A percentile compares a stretch with the other conserved stretches of the same genome.
Conservation (phyloP, 2,329 filamentous ascomycete species). For the Cladosporium halotolerans region DNA sequence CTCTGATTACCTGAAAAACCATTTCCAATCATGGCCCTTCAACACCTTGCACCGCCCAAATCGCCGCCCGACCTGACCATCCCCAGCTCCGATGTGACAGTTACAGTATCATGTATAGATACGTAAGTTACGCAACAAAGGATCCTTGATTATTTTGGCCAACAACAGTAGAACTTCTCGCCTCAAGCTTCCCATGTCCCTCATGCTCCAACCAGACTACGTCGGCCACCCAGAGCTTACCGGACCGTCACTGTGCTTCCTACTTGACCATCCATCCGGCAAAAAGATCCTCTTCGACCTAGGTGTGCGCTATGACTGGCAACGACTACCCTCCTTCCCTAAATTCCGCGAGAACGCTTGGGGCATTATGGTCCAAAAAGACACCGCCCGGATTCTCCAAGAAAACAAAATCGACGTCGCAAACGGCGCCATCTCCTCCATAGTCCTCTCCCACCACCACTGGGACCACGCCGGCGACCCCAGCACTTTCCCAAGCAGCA, state of each 20-base stretch:
- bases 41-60: constrained; percentile 15
- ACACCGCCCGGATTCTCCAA: constrained; percentile 37
- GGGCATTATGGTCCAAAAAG: constrained; percentile 37
- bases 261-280: constrained; percentile 42
- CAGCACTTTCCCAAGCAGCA: constrained; percentile 37
- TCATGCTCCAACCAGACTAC: constrained; percentile 36
- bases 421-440: constrained; percentile 28
- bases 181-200: constrained; percentile 24
- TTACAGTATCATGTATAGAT: constrained; percentile 33
- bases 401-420: constrained; percentile 36
- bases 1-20: neutral
- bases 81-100: constrained; percentile 25
- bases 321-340: constrained; percentile 34
- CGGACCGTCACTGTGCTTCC: constrained; percentile 41
- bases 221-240: constrained; percentile 32
- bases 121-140: constrained; percentile 18
- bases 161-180: constrained; percentile 25
- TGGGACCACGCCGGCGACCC: constrained; percentile 39
- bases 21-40: too few species aligned
- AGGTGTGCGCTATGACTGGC: constrained; percentile 41
- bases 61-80: constrained; percentile 29
- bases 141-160: neutral
- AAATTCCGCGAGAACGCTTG: constrained; percentile 27
- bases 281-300: constrained; percentile 44
- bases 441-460: constrained; percentile 32